phyloP scores from a whole-genome alignment of 2,329 filamentous ascomycete species.

The Lomentospora prolificans region DNA sequence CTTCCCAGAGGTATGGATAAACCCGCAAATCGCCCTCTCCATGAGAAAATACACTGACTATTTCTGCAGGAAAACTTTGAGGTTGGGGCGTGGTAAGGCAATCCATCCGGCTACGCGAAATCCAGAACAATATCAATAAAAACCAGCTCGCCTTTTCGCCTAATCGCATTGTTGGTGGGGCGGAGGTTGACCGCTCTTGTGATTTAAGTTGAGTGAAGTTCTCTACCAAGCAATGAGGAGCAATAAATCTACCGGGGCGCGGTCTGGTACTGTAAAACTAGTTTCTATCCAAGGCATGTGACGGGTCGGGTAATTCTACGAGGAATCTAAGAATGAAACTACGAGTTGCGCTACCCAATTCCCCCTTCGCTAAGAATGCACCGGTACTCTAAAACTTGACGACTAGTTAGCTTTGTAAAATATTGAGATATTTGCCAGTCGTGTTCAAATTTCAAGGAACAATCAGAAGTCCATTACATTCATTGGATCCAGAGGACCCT shows the following conservation, averaged over 20 bases:
- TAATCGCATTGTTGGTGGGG: too few species aligned
- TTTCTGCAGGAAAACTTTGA: constrained; percentile 80
- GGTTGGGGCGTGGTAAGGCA: constrained; percentile 67
- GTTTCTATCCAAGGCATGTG: neutral
- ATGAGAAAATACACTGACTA: constrained; percentile 16
- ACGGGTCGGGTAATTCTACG: neutral
- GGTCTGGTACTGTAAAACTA: constrained; percentile 7
- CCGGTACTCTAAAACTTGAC: neutral
- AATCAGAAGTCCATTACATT: constrained; percentile 82
- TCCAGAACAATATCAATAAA: too few species aligned
- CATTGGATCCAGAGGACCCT: constrained; percentile 58
- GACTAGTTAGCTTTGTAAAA: neutral
- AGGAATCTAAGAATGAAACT: neutral
- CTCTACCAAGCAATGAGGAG: too few species aligned
- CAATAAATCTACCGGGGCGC: too few species aligned
- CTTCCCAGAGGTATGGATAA: constrained; percentile 68
- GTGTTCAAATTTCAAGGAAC: constrained; percentile 6
- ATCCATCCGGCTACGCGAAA: too few species aligned
- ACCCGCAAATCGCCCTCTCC: neutral
- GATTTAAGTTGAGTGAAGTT: too few species aligned
- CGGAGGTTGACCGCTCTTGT: too few species aligned
- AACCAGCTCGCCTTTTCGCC: too few species aligned
- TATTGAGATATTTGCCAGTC: neutral
- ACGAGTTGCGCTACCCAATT: neutral
- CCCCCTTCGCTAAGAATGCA: too few species aligned